These are phyloP conservation scores for Waitea zeae DNA, from an alignment of 1,284 basidiomycete genomes.

Conservation along the genomic window DNA sequence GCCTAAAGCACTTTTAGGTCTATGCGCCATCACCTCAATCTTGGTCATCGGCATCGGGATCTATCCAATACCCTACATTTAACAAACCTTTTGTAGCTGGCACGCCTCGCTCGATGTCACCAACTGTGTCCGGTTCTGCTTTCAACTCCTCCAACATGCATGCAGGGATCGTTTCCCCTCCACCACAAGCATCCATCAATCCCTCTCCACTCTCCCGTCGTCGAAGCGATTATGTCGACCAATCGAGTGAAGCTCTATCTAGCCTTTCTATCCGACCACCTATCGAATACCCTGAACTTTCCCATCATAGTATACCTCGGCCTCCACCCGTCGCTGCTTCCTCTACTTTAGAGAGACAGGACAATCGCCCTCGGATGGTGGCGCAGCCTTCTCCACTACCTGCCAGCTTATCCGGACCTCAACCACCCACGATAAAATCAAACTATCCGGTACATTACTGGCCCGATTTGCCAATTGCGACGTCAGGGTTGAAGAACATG, in stretches of 20 bases:
- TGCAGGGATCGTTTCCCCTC: slow-evolving; percentile 31
- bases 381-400: slow-evolving; percentile 10
- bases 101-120: slow-evolving; percentile 16
- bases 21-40: too few species aligned
- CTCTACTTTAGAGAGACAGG: slow-evolving; percentile 48
- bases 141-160: slow-evolving; percentile 16
- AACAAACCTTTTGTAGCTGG: too few species aligned
- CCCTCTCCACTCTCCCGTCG: slow-evolving; percentile 52
- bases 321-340: slow-evolving; percentile 64
- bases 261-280: slow-evolving; percentile 27
- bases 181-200: slow-evolving; percentile 67
- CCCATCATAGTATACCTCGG: slow-evolving; percentile 40
- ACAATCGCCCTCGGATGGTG: slow-evolving; percentile 33
- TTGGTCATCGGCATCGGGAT: too few species aligned
- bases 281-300: slow-evolving; percentile 72
- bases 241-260: slow-evolving; percentile 53
- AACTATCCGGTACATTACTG: slow-evolving; percentile 69
- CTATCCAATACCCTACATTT: slow-evolving; percentile 29
- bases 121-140: slow-evolving; percentile 17
- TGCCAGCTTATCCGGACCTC: slow-evolving; percentile 14
- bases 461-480: slow-evolving; percentile 62
- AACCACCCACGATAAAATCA: slow-evolving; percentile 43
- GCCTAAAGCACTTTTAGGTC: too few species aligned
- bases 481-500: slow-evolving; percentile 85
- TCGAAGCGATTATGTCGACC: slow-evolving; percentile 67